Conservation (phyloP, 1,284 basidiomycete genomes). For the Porodaedalea pini region DNA sequence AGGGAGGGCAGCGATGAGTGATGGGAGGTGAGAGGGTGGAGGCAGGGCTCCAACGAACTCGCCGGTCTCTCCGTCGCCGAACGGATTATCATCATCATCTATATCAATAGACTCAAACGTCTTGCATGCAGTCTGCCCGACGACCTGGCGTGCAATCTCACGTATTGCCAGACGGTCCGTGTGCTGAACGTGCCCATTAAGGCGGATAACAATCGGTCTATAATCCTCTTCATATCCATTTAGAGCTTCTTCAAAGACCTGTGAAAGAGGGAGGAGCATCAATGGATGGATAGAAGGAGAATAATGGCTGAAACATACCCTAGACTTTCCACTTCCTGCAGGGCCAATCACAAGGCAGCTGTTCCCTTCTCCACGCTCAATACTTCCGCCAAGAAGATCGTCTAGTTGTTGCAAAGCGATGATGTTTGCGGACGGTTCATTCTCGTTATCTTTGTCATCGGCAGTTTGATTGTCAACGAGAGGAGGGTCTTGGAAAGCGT, state of each 20-base stretch:
- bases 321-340: slow-evolving; percentile 79
- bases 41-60: slow-evolving; percentile 32
- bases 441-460: slow-evolving; percentile 30
- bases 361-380: slow-evolving; percentile 81
- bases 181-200: slow-evolving; percentile 83
- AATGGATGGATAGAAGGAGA: not conserved
- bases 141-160: slow-evolving; percentile 85
- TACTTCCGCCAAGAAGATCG: slow-evolving; percentile 67
- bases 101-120: slow-evolving; percentile 9
- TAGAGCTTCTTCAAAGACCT: slow-evolving; percentile 62
- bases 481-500: slow-evolving; percentile 40
- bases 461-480: slow-evolving; percentile 26
- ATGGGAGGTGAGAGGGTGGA: slow-evolving; percentile 75
- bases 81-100: slow-evolving; percentile 38
- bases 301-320: slow-evolving; percentile 42
- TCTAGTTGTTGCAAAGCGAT: slow-evolving; percentile 51
- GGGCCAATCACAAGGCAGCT: slow-evolving; percentile 84
- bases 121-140: slow-evolving; percentile 57
- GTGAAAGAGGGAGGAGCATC: not conserved
- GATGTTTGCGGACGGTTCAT: slow-evolving; percentile 42
- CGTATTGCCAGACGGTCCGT: slow-evolving; percentile 87
- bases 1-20: slow-evolving; percentile 74
- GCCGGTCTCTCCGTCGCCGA: slow-evolving; percentile 32
- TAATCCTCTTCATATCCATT: slow-evolving; percentile 32
- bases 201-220: slow-evolving; percentile 68